Conservation (phyloP, 257 asterid species). For the Plantago major region DNA sequence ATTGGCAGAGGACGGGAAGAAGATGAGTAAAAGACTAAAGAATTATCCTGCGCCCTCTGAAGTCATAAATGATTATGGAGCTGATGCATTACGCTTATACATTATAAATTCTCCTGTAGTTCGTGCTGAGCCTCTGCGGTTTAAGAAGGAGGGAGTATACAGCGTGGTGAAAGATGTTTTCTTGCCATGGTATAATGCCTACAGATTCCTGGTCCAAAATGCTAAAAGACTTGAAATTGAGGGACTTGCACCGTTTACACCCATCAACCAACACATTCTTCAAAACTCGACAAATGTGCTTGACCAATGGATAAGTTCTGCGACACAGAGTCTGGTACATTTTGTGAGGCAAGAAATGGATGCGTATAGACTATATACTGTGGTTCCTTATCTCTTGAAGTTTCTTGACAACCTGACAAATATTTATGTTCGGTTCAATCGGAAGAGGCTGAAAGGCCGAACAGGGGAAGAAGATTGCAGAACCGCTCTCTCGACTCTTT, state of each 20-base stretch:
- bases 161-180: slow-evolving; percentile 89
- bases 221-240: slow-evolving; percentile 90
- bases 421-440: slow-evolving; percentile 87
- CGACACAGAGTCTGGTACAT: slow-evolving; percentile 89
- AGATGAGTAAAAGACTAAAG: slow-evolving; percentile 92
- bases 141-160: slow-evolving; percentile 88
- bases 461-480: slow-evolving; percentile 89
- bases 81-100: slow-evolving; percentile 90
- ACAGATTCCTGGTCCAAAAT: slow-evolving; percentile 95
- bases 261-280: slow-evolving; percentile 58
- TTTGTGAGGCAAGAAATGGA: slow-evolving; percentile 95
- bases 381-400: slow-evolving; percentile 84
- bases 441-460: slow-evolving; percentile 97
- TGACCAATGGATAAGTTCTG: slow-evolving; percentile 94
- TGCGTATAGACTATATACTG: slow-evolving; percentile 90
- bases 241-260: slow-evolving; percentile 71
- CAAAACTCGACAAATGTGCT: slow-evolving; percentile 80
- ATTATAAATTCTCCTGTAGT: slow-evolving; percentile 97
- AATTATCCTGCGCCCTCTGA: slow-evolving; percentile 94
- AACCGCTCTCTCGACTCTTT: slow-evolving; percentile 91
- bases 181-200: slow-evolving; percentile 99
- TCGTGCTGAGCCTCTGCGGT: slow-evolving; percentile 96
- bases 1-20: slow-evolving; percentile 95
- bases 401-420: slow-evolving; percentile 89
- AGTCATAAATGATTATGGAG: slow-evolving; percentile 92